Conservation (phyloP, 345 rosid species). For the Mallotus nudiflorus region DNA sequence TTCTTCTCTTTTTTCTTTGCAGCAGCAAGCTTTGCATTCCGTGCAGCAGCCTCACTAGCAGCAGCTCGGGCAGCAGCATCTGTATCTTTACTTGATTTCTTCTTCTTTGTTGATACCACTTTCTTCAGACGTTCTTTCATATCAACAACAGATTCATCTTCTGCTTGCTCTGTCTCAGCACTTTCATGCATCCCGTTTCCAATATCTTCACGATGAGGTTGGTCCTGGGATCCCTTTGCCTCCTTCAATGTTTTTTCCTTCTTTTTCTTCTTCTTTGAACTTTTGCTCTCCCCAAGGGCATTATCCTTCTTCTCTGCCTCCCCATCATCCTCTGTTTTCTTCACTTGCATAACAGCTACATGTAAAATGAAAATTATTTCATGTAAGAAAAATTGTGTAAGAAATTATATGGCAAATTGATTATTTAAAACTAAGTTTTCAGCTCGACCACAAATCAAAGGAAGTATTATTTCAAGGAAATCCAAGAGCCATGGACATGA, state of each 20-base stretch:
- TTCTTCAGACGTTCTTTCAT: constrained; percentile 71
- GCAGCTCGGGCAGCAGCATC: constrained; percentile 71
- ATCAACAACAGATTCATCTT: constrained; percentile 46
- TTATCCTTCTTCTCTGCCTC: constrained; percentile 60
- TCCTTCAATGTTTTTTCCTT: constrained; percentile 61
- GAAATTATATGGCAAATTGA: neutral
- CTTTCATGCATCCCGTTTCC: constrained; percentile 31
- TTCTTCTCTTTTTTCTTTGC: constrained; percentile 92
- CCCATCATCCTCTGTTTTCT: constrained; percentile 10
- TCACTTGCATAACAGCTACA: neutral
- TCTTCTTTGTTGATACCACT: constrained; percentile 60
- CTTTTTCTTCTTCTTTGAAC: constrained; percentile 71
- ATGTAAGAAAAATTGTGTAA: neutral
- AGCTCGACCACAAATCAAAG: neutral
- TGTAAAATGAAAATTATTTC: neutral
- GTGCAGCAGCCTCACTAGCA: constrained; percentile 74
- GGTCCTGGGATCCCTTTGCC: constrained; percentile 52
- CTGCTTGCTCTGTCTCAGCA: constrained; percentile 35
- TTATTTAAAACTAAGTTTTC: too few relatives aligned
- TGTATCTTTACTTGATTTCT: constrained; percentile 73
- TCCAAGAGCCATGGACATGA: neutral
- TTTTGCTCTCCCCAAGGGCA: constrained; percentile 60
- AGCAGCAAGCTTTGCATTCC: constrained; percentile 68
- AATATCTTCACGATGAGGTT: constrained; percentile 32
- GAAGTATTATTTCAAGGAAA: too few relatives aligned